phyloP scores from a whole-genome alignment of 108 stramenopile species.

The Skeletonema costatum region DNA sequence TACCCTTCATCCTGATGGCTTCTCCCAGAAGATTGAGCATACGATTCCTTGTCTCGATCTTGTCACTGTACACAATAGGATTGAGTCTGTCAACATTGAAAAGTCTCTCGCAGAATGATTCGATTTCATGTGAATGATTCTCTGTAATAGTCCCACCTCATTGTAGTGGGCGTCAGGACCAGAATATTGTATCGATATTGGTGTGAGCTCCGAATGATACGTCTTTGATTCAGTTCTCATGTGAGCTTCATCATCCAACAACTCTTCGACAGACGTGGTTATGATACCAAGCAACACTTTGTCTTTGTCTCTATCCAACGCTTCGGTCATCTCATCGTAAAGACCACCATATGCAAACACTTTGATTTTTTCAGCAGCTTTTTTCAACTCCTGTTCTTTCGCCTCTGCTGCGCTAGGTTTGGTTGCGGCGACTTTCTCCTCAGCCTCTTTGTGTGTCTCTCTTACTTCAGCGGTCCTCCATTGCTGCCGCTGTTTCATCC shows the following conservation, averaged over 20 bases:
- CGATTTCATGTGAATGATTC: constrained; percentile 12
- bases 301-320: constrained; percentile 2
- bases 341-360: constrained; percentile 24
- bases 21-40: constrained; percentile 13
- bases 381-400: not conserved
- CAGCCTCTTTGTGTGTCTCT: not conserved
- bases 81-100: constrained; percentile 10
- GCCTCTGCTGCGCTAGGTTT: not conserved
- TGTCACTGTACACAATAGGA: constrained; percentile 13
- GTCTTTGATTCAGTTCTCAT: not conserved
- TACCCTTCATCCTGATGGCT: constrained; percentile 7
- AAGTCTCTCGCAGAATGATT: constrained; percentile 9
- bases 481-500: not conserved
- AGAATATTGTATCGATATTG: constrained; percentile 14
- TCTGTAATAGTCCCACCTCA: constrained; percentile 9
- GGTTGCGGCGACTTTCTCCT: not conserved
- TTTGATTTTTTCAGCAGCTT: constrained; percentile 8
- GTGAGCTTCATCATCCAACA: constrained; percentile 27
- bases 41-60: constrained; percentile 10
- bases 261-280: constrained; percentile 22
- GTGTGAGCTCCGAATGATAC: not conserved
- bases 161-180: not conserved
- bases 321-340: constrained; percentile 23
- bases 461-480: not conserved
- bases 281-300: constrained; percentile 18